These are phyloP conservation scores for Orbilia quercus DNA, from an alignment of 2,329 filamentous ascomycete genomes.

Conservation along the genomic window DNA sequence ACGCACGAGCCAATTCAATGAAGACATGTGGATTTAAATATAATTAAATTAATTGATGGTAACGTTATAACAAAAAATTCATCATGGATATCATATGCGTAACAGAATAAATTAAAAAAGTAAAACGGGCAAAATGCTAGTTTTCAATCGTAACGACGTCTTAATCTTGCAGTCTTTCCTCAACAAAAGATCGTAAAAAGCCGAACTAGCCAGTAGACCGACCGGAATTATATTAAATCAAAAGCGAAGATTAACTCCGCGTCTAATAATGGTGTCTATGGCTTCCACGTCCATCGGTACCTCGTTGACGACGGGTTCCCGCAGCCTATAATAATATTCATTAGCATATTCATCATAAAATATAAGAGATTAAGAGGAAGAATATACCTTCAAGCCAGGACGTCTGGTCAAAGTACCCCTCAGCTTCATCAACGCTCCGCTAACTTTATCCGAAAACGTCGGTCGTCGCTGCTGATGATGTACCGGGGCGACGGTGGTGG, in stretches of 20 bases:
- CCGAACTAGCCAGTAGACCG: constrained; percentile 29
- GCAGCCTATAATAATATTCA: constrained; percentile 69
- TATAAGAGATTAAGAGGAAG: background rate
- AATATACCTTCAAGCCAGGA: constrained; percentile 75
- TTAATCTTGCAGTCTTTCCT: background rate
- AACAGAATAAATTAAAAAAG: background rate
- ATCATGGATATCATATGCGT: constrained; percentile 17
- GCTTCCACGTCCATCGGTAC: constrained; percentile 75
- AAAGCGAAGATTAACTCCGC: background rate
- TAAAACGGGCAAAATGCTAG: background rate
- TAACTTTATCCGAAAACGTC: constrained; percentile 79
- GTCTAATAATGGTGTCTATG: constrained; percentile 58
- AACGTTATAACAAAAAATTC: constrained; percentile 6
- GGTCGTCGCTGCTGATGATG: constrained; percentile 76
- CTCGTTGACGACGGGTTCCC: constrained; percentile 78
- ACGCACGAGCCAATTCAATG: no score
- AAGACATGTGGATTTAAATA: no score
- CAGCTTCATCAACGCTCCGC: constrained; percentile 78
- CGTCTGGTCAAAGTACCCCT: constrained; percentile 75
- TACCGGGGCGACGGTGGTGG: constrained; percentile 63
- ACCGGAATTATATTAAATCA: background rate
- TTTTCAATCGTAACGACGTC: background rate
- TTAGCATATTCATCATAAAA: background rate
- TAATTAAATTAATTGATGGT: background rate
- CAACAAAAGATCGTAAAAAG: background rate